phyloP scores from a whole-genome alignment of 2,329 filamentous ascomycete genomes.

The Bipolaris bicolor region DNA sequence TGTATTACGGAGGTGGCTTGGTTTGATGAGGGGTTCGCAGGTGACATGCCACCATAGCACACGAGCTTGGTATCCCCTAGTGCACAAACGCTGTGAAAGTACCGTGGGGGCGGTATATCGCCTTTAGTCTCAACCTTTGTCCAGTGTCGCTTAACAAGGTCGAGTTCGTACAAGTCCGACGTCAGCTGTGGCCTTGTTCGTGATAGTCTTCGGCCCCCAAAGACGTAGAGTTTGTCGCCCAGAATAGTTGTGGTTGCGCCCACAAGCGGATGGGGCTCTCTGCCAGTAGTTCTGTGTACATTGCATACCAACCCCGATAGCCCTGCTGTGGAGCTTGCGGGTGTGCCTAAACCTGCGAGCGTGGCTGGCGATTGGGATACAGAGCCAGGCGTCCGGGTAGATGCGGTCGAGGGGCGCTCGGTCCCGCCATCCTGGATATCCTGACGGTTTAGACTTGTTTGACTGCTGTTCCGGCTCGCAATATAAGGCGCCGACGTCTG shows the following conservation, averaged over 20 bases:
- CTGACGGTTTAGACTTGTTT: slow-evolving; percentile 54
- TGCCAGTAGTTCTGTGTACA: slow-evolving; percentile 82
- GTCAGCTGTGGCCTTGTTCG: slow-evolving; percentile 83
- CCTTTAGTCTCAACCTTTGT: slow-evolving; percentile 83
- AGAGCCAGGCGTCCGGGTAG: slow-evolving; percentile 45
- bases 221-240: slow-evolving; percentile 95
- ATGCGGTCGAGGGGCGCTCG: slow-evolving; percentile 43
- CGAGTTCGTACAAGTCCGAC: slow-evolving; percentile 89
- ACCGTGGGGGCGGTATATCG: slow-evolving; percentile 86
- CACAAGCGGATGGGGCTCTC: slow-evolving; percentile 87
- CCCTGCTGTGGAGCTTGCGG: slow-evolving; percentile 60
- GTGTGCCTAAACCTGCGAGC: slow-evolving; percentile 46
- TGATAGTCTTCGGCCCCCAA: slow-evolving; percentile 88
- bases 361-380: slow-evolving; percentile 55
- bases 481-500: slow-evolving; percentile 52
- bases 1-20: slow-evolving; percentile 47
- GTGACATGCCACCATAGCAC: slow-evolving; percentile 98
- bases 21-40: slow-evolving; percentile 59
- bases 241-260: slow-evolving; percentile 94
- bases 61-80: slow-evolving; percentile 95
- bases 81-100: slow-evolving; percentile 95
- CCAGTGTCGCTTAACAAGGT: slow-evolving; percentile 91
- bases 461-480: slow-evolving; percentile 54
- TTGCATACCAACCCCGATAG: slow-evolving; percentile 72
- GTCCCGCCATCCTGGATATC: slow-evolving; percentile 51